Base-by-base conservation (phyloP, 2,329 filamentous ascomycete genomes). In the Fusarium xyrophilum region DNA sequence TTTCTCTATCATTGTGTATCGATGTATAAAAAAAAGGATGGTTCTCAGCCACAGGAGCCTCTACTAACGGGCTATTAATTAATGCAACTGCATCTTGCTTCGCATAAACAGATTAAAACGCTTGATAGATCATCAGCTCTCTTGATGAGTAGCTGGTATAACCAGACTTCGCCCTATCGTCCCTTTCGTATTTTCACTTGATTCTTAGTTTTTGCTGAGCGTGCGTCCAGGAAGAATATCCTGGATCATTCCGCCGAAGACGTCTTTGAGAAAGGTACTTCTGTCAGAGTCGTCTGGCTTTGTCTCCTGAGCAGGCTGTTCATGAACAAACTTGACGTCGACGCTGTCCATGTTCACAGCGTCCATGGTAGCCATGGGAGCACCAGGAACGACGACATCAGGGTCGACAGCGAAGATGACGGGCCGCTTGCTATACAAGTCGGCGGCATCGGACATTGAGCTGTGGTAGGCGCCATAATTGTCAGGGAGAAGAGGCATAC, bases 401-500 rank as follows among this genome's bases (percentile, higher is more conserved):
- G 87, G 86, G 77, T 88, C 79, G 10, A 83, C 81, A 14, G 87
- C 88, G 30, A 90, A 79, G 65, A 90, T 83, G 69, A 81, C 80
- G 74, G 63, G 67, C 86, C 86, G 74, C 85, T 79, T 19, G 82
- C 80, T 43, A 70, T 53, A 71, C 39, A 84, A 67, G 7, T 75
- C 77, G 60, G 85, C 82, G 15, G 74, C 55, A 17, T 78, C 75
- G 68, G 86, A 82, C 36, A 82, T 78, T 2, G 73, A 75, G 67
- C 84, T 81, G 54, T 83, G 79, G 13, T 63, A 51, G 40, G 78
- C 76, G 47, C 75, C 73, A 76, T 83, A 86, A 80, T 85, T 87
- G 77, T 89, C 87, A 15, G 87, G 87, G 13, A 89, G 81, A 9
- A 89, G 80, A 33, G 88, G 88, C 35, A 89, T 83, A 67, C 85